Base-by-base conservation (phyloP, 306 rosid species). In the Sophora flavescens region DNA sequence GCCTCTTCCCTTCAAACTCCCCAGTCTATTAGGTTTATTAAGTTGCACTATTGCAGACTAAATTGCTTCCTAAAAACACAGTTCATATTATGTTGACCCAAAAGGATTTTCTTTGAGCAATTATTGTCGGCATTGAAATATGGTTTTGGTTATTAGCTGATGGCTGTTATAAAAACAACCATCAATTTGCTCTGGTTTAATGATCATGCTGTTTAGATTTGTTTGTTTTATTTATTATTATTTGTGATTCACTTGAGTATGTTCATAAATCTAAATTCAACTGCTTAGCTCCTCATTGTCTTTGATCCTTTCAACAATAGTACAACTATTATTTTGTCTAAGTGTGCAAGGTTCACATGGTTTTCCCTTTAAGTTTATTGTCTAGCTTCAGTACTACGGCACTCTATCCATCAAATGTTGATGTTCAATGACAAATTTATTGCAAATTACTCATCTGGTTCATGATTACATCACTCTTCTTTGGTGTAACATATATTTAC, bases 41-140 rank as follows among this genome's bases (percentile, higher is more conserved):
- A 30, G 62, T 74, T 47, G 68, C 78, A 59, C 54, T 63, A 68
- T 68, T 38, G 68, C 78, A 51, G 67, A 74, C 45, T 54, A 15
- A 73, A 66, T 70, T 76, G 60, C 48, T 68, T 67, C 75, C 47
- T 42, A 47, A 59, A 8, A 54, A 45, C 50, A 15, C 53, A 58
- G 61, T 47, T 67, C 47, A 33, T 60, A 61, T 65, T 51, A 45
- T 58, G 14, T 32, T 22, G 44, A 30, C 35, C 63, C 16, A 33
- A 35, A 63, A 18, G 9, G 10, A 35, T 15, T 53, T 81, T 62
- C 41, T 63, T 56, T 13, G 75, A 59, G 63, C 22, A 41, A 63
- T 53, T 41, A 13, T 14, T 70, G 10, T 76, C 75, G 44, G 8
- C 14, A 26, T 16, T 44, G 51, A n/a, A n/a, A n/a, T n/a, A n/a